Percentiles rank a stretch among this genome's conserved stretches.
Conservation (phyloP, 768 basidiomycete genomes). For the Scleroderma citrinum region DNA sequence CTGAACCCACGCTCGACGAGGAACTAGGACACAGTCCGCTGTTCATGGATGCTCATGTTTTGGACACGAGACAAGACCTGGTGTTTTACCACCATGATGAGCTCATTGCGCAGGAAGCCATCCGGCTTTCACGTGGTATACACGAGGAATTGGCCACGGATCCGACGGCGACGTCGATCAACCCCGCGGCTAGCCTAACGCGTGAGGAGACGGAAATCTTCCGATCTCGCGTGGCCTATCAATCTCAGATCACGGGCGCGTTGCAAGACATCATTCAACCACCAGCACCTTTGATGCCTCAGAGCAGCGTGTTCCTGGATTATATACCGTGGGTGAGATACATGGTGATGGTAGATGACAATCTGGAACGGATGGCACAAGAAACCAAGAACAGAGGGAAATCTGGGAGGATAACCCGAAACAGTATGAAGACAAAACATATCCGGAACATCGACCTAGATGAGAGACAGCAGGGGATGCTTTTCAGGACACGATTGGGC, state of each 20-base stretch:
- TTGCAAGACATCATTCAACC: slow-evolving; percentile 44
- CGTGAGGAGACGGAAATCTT: slow-evolving; percentile 15
- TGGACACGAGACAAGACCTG: slow-evolving; percentile 16
- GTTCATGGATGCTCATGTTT: slow-evolving; percentile 18
- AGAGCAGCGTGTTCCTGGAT: slow-evolving; percentile 51
- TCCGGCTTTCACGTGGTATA: slow-evolving; percentile 42
- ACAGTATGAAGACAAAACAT: slow-evolving; percentile 44
- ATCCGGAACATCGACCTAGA: slow-evolving; percentile 38
- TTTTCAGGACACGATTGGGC: slow-evolving; percentile 22
- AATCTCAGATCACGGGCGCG: slow-evolving; percentile 37
- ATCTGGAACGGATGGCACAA: slow-evolving; percentile 21
- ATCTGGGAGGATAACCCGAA: slow-evolving; percentile 47
- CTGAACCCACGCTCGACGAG: slow-evolving; percentile 42
- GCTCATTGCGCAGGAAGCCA: slow-evolving; percentile 44
- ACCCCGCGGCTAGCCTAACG: slow-evolving; percentile 24
- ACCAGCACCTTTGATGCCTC: slow-evolving; percentile 37
- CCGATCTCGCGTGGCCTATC: slow-evolving; percentile 41
- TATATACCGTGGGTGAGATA: slow-evolving; percentile 62
- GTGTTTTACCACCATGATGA: slow-evolving; percentile 40
- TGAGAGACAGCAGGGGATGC: slow-evolving; percentile 30
- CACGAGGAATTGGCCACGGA: slow-evolving; percentile 26
- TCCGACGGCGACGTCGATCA: slow-evolving; percentile 30
- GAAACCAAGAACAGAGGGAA: slow-evolving; percentile 28
- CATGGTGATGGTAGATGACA: slow-evolving; percentile 65
- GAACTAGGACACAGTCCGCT: slow-evolving; percentile 48